Base-by-base conservation (phyloP, 106 monocot species). In the Acanthochlamys bracteata region DNA sequence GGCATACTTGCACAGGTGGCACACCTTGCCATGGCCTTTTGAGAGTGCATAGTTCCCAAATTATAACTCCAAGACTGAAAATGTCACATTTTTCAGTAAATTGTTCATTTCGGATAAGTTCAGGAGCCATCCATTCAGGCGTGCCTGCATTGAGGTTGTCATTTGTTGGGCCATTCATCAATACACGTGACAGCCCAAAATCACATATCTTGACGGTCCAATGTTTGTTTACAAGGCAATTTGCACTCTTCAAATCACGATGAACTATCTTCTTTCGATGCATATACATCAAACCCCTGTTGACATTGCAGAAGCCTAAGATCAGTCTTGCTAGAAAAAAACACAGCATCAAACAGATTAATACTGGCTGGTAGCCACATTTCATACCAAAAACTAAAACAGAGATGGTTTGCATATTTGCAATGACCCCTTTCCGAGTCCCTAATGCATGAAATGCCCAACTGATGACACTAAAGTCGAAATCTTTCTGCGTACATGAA, bases 61-160 rank as follows among this genome's bases (percentile, higher is more conserved):
- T 89, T 51, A 99, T 81, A 54, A 99, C 92, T n/a, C 98, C 98
- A 39, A 99, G 76, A 70, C 92, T 99, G 69, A 99, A 99, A 64
- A 99, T 85, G 65, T 99, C 98, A 60, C 98, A 92, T 59, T 99
- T 92, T 64, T 92, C 88, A 7, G 81, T 83, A 53, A 99, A 83
- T 11, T 88, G 79, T 67, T 99, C 92, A 41, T 86, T 88, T 42
- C 92, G 80, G 47, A 99, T 99, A 40, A 99, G 83, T 59, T 99
- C 98, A 33, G 98, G 98, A 53, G 98, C 88, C 98, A 99, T 99
- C 98, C 98, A 99, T 76, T 99, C 98, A 0, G 92, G 92, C 41
- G 92, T 99, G 41, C 98, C 92, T 11, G 98, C n/a, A n/a, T n/a
- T n/a, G n/a, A n/a, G n/a, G n/a, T n/a, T n/a, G n/a, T n/a, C n/a